These are phyloP conservation scores for Parvularia atlantis DNA, from an alignment of 78 protist genomes.

Conservation along the genomic window DNA sequence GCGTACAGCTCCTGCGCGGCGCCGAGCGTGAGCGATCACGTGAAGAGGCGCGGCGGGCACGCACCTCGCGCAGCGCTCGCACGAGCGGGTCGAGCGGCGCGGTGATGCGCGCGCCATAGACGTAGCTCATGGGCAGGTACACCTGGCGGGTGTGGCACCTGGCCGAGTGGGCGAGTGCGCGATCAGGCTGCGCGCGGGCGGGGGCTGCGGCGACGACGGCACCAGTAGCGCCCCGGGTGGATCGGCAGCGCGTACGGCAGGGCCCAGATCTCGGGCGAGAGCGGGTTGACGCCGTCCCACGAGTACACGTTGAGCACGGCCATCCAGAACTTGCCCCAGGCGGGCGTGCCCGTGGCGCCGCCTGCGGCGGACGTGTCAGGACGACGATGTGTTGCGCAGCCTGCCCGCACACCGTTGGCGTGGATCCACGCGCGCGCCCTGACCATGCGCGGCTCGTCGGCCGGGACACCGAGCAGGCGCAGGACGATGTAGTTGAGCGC, in stretches of 20 bases:
- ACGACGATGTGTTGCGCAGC: too few relatives aligned
- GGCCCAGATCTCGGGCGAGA: constrained; percentile 78
- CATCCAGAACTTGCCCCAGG: constrained; percentile 90
- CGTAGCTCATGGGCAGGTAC: constrained; percentile 79
- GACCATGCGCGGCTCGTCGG: constrained; percentile 15
- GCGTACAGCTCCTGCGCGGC: constrained; percentile 37
- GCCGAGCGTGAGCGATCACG: too few relatives aligned
- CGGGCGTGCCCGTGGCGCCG: constrained; percentile 64
- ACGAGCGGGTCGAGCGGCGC: constrained; percentile 13
- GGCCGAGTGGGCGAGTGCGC: constrained; percentile 58
- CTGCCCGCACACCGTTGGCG: too few relatives aligned
- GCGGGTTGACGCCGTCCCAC: constrained; percentile 65
- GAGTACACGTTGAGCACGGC: constrained; percentile 46
- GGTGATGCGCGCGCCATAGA: constrained; percentile 49
- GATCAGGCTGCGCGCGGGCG: background rate
- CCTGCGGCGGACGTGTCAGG: constrained; percentile 10
- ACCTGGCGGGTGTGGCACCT: constrained; percentile 88
- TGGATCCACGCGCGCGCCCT: constrained; percentile 46
- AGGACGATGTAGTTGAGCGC: constrained; percentile 62
- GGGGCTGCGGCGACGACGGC: too few relatives aligned
- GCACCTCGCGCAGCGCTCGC: constrained; percentile 21
- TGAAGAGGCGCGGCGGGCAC: too few relatives aligned
- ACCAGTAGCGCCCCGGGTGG: constrained; percentile 58
- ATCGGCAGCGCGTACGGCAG: constrained; percentile 53
- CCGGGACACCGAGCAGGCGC: constrained; percentile 66